Evolutionary conservation across 1,284 basidiomycete genomes (phyloP), one percentile per base, ranked within the genome.

Genomic region (Coriolopsis trogii): DNA sequence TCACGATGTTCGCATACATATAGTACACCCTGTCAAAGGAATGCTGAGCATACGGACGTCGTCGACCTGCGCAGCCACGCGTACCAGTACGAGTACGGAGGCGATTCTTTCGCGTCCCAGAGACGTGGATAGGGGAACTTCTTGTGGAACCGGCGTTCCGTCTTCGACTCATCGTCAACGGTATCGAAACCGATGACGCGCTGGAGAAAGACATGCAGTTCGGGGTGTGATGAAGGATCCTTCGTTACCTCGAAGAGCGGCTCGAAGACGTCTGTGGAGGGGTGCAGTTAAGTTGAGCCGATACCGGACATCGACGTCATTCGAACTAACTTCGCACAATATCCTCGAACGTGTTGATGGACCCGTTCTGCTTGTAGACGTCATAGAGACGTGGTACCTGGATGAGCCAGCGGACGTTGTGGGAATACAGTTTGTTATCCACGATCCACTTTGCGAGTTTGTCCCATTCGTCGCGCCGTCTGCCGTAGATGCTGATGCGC

Each of bases 331-430:
- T 97, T 36, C 73, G 75, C 30, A 99, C 84, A 52, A 99, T 83
- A 63, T 98, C 93, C 66, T 96, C 91, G 62, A 98, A 99, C 16
- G 87, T 95, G 26, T 85, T 67, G 31, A 99, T 81, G 0, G 88
- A 85, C 0, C 92, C 93, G 59, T 87, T 93, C 40, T 87, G 84
- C 68, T 97, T 98, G 80, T 97, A 99, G 18, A 99, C 86, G 63
- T 97, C 91, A 74, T 99, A 99, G 55, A 99, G 71, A 2, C 97
- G 87, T 3, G 97, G 97, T 12, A 99, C 80, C 70, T 99, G 97
- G 62, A 99, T 91, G 45, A 99, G 82, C 97, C 97, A 99, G 45
- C 97, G 84, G 28, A 99, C 93, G 66, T 99, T 99, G 69, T 98
- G 95, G 7, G 95, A 98, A 70, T 85, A 93, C 12, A 99, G 78